Conservation (phyloP, 371 early-diverging fungal species). For the Massospora cicadina region DNA sequence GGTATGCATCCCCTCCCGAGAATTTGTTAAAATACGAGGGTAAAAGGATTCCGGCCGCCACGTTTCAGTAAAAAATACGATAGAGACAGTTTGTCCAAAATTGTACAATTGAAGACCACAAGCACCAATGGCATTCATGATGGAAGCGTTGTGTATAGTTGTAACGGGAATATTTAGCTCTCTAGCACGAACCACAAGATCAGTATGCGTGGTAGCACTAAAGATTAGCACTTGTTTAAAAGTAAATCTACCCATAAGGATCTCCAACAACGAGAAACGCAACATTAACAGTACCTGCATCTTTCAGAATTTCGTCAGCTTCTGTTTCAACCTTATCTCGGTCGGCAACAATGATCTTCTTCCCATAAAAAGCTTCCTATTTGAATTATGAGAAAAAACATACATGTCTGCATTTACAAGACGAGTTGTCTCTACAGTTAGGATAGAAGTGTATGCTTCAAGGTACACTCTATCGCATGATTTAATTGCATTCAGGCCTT, state of each 20-base stretch:
- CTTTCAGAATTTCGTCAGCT: slow-evolving; percentile 72
- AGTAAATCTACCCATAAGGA: slow-evolving; percentile 62
- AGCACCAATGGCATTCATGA: slow-evolving; percentile 97
- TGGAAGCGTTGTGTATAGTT: slow-evolving; percentile 96
- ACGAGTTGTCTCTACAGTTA: slow-evolving; percentile 64
- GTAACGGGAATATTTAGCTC: slow-evolving; percentile 69
- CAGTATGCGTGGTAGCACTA: slow-evolving; percentile 98
- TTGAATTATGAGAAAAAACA: background rate
- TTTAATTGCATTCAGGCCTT: slow-evolving; percentile 85
- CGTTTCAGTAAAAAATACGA: slow-evolving; percentile 91
- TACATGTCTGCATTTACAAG: slow-evolving; percentile 28
- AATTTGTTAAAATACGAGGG: slow-evolving; percentile 80
- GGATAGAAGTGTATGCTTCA: slow-evolving; percentile 97
- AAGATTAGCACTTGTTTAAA: background rate
- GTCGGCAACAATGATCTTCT: slow-evolving; percentile 70
- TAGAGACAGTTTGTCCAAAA: slow-evolving; percentile 98
- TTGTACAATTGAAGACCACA: slow-evolving; percentile 97
- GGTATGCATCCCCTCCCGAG: slow-evolving; percentile 78
- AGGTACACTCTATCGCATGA: slow-evolving; percentile 81
- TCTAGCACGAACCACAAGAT: slow-evolving; percentile 86
- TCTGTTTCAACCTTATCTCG: slow-evolving; percentile 94
- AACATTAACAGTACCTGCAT: slow-evolving; percentile 76
- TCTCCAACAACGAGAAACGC: slow-evolving; percentile 98
- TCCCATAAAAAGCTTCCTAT: slow-evolving; percentile 76
- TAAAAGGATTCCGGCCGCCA: slow-evolving; percentile 97